These are phyloP conservation scores for Metschnikowia noctiluminum DNA, from an alignment of 805 yeast species.

Conservation along the genomic window DNA sequence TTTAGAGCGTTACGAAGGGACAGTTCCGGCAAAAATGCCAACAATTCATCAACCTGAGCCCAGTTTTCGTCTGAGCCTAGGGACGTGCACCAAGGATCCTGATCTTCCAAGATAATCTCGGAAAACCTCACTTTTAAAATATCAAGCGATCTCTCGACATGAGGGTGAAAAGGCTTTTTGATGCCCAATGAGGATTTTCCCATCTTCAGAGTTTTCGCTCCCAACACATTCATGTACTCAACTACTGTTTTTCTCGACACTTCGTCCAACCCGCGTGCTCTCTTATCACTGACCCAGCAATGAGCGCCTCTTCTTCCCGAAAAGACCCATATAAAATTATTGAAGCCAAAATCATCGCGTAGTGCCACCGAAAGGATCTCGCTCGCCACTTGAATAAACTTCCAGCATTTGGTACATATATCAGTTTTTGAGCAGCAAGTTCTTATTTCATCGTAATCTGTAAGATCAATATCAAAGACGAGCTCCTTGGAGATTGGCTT, in stretches of 20 bases:
- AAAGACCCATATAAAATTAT: conserved; percentile 87
- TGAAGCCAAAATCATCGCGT: conserved; percentile 84
- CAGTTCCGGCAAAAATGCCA: conserved; percentile 62
- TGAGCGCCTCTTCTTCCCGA: conserved; percentile 99
- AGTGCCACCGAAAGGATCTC: conserved; percentile 69
- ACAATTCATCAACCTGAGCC: conserved; percentile 49
- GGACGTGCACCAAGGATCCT: conserved; percentile 72
- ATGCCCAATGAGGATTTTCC: conserved; percentile 52
- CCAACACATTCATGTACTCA: conserved; percentile 77
- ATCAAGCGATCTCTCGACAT: conserved; percentile 70
- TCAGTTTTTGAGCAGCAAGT: conserved; percentile 87
- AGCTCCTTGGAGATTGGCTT: conserved; percentile 82
- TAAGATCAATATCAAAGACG: conserved; percentile 95
- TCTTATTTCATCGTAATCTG: conserved; percentile 91
- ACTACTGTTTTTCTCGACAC: conserved; percentile 71
- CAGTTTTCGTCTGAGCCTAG: conserved; percentile 40
- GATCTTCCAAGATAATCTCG: conserved; percentile 67
- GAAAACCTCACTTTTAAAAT: conserved; percentile 61
- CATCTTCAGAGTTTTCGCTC: conserved; percentile 33
- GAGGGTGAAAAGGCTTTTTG: conserved; percentile 88
- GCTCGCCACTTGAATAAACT: conserved; percentile 81
- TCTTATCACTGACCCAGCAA: conserved; percentile 91
- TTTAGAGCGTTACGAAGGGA: conserved; percentile 50
- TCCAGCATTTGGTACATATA: conserved; percentile 92
- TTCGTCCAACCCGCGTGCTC: conserved; percentile 77